These are phyloP conservation scores for Coelastrella sp. DNA, from an alignment of 139 green algal genomes.

Conservation along the genomic window DNA sequence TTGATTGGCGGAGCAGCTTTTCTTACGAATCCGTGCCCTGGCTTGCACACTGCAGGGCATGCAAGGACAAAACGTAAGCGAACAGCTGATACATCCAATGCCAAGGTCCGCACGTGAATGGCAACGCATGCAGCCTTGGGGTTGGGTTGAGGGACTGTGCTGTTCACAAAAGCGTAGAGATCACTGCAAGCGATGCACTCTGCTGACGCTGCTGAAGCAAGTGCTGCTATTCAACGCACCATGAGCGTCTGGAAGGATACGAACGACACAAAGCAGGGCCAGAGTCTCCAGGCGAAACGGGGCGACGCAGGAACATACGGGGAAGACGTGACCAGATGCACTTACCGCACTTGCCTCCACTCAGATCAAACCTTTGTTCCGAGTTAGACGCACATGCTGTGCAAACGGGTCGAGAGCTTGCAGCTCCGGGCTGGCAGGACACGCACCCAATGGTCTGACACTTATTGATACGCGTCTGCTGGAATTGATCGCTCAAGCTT, in stretches of 20 bases:
- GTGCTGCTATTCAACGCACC: too few relatives aligned
- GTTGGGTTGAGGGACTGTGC: too few relatives aligned
- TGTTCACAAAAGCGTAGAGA: too few relatives aligned
- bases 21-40: slow-evolving; percentile 21
- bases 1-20: not conserved
- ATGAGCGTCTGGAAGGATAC: too few relatives aligned
- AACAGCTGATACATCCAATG: not conserved
- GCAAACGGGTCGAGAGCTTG: not conserved
- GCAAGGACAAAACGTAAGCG: not conserved
- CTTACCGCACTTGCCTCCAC: not conserved
- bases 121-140: too few relatives aligned
- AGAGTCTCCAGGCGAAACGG: too few relatives aligned
- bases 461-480: not conserved
- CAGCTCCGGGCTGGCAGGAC: not conserved
- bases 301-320: too few relatives aligned
- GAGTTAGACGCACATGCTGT: not conserved
- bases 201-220: too few relatives aligned
- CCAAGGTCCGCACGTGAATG: too few relatives aligned
- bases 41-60: slow-evolving; percentile 4
- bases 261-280: too few relatives aligned
- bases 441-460: not conserved
- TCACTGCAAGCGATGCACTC: too few relatives aligned
- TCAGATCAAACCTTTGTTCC: not conserved
- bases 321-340: not conserved
- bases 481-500: not conserved